phyloP scores from a whole-genome alignment of 176 grass and related monocot species.

The Carex pumila region DNA sequence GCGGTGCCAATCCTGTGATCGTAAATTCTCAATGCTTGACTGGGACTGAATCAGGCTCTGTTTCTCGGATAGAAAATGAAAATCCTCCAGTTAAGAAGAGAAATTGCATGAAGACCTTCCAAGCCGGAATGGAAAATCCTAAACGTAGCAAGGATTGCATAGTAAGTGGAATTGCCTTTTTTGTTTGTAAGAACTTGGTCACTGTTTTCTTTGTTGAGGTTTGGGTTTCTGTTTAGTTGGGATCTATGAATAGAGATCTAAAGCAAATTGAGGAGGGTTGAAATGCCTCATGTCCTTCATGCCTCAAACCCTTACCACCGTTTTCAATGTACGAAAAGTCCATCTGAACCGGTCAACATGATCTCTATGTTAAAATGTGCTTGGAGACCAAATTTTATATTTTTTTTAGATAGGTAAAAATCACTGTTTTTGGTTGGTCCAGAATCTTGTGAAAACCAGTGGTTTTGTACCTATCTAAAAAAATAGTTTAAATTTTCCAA shows the following conservation, averaged over 20 bases:
- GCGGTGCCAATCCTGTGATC: conserved; percentile 40
- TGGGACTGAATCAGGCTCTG: conserved; percentile 36
- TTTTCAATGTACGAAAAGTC: too few relatives aligned
- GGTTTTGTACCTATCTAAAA: too few relatives aligned
- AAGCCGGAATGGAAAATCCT: conserved; percentile 24
- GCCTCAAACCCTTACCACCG: too few relatives aligned
- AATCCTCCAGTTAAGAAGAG: conserved; percentile 22
- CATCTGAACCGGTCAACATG: too few relatives aligned
- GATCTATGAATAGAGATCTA: neutral
- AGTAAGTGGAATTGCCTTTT: conserved; percentile 37
- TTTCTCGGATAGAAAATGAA: conserved; percentile 36
- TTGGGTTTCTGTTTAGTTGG: neutral
- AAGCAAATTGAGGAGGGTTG: neutral
- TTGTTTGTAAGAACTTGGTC: neutral
- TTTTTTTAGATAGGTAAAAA: too few relatives aligned
- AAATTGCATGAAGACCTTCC: conserved; percentile 17
- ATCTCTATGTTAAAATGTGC: too few relatives aligned
- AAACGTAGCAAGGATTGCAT: conserved; percentile 18
- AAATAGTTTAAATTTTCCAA: too few relatives aligned
- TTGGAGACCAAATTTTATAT: too few relatives aligned
- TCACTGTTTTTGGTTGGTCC: too few relatives aligned
- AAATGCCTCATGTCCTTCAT: too few relatives aligned
- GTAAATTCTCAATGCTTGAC: conserved; percentile 34
- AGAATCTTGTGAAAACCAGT: too few relatives aligned
- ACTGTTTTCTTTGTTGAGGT: neutral